Evolutionary conservation across 2,329 filamentous ascomycete species (phyloP).

Genomic region (Stagonosporopsis chrysanthemi): DNA sequence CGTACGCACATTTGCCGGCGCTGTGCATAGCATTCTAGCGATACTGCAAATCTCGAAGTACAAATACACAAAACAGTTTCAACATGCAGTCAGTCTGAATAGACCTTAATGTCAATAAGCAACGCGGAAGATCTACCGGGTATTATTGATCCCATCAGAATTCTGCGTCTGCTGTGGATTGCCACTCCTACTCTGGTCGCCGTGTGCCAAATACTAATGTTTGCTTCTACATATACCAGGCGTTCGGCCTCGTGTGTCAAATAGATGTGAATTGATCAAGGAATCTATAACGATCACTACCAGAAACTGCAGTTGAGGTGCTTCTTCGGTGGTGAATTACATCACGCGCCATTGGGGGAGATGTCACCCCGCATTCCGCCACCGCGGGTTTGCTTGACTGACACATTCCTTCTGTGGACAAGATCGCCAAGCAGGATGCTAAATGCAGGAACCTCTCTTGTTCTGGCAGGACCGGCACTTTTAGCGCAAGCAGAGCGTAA

Average conservation of each 20-base stretch:
- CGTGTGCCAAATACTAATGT: constrained; percentile 3
- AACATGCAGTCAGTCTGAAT: not conserved
- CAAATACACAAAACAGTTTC: not conserved
- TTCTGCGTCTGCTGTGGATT: not conserved
- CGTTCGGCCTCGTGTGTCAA: not conserved
- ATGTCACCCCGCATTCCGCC: constrained; percentile 19
- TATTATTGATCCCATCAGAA: not conserved
- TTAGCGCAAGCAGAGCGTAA: constrained; percentile 10
- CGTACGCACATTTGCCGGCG: not conserved
- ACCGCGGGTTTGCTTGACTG: constrained; percentile 3
- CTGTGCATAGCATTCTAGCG: not conserved
- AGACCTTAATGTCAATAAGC: not conserved
- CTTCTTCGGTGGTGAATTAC: constrained; percentile 5
- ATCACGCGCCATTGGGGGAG: constrained; percentile 14
- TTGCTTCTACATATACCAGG: not conserved
- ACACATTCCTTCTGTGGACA: constrained; percentile 2
- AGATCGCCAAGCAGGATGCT: constrained; percentile 10
- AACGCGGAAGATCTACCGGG: constrained; percentile 6
- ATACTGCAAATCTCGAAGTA: not conserved
- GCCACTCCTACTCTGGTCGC: constrained; percentile 1
- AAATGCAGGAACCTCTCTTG: constrained; percentile 16
- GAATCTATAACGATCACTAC: constrained; percentile 2
- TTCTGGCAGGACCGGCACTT: not conserved
- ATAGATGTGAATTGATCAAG: not conserved
- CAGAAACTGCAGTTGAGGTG: not conserved